These are phyloP conservation scores for Solanum ossicruentum DNA, from an alignment of 257 asterid species.

Conservation along the genomic window DNA sequence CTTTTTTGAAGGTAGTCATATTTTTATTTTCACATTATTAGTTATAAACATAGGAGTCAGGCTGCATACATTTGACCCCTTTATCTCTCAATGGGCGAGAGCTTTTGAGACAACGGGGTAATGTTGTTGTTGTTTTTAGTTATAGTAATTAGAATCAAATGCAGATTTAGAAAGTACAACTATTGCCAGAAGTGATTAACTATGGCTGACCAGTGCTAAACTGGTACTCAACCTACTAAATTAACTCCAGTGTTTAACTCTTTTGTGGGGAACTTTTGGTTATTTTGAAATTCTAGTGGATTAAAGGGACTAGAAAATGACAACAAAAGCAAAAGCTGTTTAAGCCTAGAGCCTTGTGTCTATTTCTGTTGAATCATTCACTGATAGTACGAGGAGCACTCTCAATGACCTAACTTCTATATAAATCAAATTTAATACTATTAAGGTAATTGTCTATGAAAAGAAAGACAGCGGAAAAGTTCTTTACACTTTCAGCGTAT, in stretches of 20 bases:
- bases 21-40: background rate
- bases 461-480: background rate
- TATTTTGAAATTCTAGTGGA: background rate
- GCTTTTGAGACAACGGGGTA: too few species aligned
- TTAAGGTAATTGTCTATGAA: background rate
- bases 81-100: too few species aligned
- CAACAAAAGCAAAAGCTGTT: background rate
- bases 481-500: background rate
- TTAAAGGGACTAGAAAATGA: background rate
- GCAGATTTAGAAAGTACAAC: background rate
- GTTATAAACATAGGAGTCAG: too few species aligned
- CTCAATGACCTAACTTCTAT: background rate
- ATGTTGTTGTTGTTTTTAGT: too few species aligned
- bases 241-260: background rate
- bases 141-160: background rate
- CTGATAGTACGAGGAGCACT: background rate
- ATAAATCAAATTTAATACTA: too few species aligned
- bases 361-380: constrained; percentile 3
- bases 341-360: constrained; percentile 20
- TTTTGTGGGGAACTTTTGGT: background rate
- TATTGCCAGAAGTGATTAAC: background rate
- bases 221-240: background rate
- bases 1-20: background rate
- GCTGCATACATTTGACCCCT: too few species aligned
- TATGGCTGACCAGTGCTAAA: background rate